Evolutionary conservation across 805 yeast genomes (phyloP), one percentile per base, ranked within the genome.

Genomic region (Lipomyces lipofer): DNA sequence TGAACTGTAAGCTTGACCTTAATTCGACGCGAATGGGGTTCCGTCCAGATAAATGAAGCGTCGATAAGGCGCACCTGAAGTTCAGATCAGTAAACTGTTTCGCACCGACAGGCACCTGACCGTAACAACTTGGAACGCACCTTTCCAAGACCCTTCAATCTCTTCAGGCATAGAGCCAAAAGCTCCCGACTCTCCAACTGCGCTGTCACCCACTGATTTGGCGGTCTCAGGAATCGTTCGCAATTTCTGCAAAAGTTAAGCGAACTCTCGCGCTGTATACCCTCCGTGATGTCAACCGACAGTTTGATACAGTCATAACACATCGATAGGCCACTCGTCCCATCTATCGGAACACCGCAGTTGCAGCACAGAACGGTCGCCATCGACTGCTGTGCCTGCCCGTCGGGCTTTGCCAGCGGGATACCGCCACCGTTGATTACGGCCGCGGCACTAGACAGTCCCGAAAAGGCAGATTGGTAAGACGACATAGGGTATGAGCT

Each of bases 331-430:
- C 61, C 63, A 17, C 62, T 61, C 22, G 97, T 88, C 42, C 98
- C 98, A 69, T 94, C 98, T 81, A 94, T 88, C 42, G 98, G 97
- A 52, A 86, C 88, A 74, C 98, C 98, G 85, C 99, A 94, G 85
- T 88, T 89, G 74, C 96, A 90, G 78, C 99, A 94, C 54, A 94
- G 81, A 57, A 94, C 94, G 1, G 98, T 94, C 30, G 97, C 95
- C 56, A 53, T 43, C 28, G 49, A 44, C 38, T 52, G 58, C 29
- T 43, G 49, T 6, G 47, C 17, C 21, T 19, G 17, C 27, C 32
- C 22, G 30, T 35, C 29, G 45, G 10, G 51, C 28, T 4, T 4
- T 13, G 33, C 30, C 30, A 58, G 52, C 43, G 59, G 60, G 21
- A 52, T 48, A 10, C 51, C 60, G 22, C 62, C 62, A 24, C 54